Conservation (phyloP, 192 early-diverging fungal species). For the Diversispora eburnea region DNA sequence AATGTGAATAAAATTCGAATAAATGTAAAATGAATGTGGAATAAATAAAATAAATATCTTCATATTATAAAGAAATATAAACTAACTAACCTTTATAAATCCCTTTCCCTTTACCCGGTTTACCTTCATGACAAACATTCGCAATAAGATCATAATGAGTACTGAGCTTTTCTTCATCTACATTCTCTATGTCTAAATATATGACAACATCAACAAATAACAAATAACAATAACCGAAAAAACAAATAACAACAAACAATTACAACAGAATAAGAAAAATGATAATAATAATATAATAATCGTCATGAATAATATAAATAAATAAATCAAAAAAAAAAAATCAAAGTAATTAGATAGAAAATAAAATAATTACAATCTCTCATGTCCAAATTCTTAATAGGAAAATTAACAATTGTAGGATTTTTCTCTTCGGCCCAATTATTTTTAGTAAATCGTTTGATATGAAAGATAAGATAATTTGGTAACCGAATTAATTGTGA, state of each 20-base stretch:
- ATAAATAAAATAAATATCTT: too few species aligned
- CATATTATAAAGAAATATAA: too few species aligned
- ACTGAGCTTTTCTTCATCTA: slow-evolving; percentile 39
- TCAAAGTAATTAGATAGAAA: too few species aligned
- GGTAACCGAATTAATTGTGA: slow-evolving; percentile 78
- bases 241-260: neutral
- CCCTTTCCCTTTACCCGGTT: slow-evolving; percentile 59
- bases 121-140: slow-evolving; percentile 90
- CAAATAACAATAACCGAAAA: neutral
- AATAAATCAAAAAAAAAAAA: slow-evolving; percentile 15
- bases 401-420: slow-evolving; percentile 94
- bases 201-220: neutral
- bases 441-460: slow-evolving; percentile 87
- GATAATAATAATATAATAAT: neutral
- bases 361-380: slow-evolving; percentile 57
- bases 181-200: slow-evolving; percentile 37
- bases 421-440: slow-evolving; percentile 87
- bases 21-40: too few species aligned
- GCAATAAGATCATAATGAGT: slow-evolving; percentile 82
- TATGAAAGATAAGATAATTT: slow-evolving; percentile 83
- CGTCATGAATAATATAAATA: too few species aligned
- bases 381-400: slow-evolving; percentile 84
- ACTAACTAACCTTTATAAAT: slow-evolving; percentile 53
- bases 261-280: neutral
- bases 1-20: too few species aligned